These are phyloP conservation scores for Amylocystis lapponica DNA, from an alignment of 768 basidiomycete genomes.

Conservation along the genomic window DNA sequence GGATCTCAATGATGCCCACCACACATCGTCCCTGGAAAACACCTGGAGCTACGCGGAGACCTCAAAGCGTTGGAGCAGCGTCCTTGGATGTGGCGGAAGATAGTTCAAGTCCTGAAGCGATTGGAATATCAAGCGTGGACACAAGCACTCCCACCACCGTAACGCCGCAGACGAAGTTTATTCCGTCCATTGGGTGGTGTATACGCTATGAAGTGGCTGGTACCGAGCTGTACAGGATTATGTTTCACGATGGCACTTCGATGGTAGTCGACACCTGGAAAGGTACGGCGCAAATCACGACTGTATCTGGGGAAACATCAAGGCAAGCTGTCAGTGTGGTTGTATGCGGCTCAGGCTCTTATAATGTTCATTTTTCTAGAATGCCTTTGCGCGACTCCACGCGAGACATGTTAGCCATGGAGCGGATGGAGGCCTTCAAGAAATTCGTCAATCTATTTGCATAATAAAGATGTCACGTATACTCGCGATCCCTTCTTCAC, in stretches of 20 bases:
- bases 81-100: not conserved
- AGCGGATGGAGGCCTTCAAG: conserved; percentile 4
- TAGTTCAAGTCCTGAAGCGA: no score
- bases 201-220: not conserved
- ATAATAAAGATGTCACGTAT: no score
- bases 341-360: no score
- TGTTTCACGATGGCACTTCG: conserved; percentile 10
- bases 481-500: no score
- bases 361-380: not conserved
- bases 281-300: not conserved
- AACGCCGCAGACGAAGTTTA: conserved; percentile 3
- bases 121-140: no score
- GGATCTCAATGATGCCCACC: conserved; percentile 3
- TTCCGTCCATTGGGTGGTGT: conserved; percentile 11
- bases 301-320: not conserved
- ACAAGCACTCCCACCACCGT: no score
- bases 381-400: not conserved
- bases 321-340: no score
- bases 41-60: not conserved
- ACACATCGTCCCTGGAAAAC: not conserved
- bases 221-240: conserved; percentile 5
- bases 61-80: not conserved
- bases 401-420: not conserved
- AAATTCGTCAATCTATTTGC: conserved; percentile 1
- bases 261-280: conserved; percentile 5